Evolutionary conservation across 805 yeast species (phyloP), one percentile per base, ranked within the genome.

Genomic region (Metschnikowia vanudenii): DNA sequence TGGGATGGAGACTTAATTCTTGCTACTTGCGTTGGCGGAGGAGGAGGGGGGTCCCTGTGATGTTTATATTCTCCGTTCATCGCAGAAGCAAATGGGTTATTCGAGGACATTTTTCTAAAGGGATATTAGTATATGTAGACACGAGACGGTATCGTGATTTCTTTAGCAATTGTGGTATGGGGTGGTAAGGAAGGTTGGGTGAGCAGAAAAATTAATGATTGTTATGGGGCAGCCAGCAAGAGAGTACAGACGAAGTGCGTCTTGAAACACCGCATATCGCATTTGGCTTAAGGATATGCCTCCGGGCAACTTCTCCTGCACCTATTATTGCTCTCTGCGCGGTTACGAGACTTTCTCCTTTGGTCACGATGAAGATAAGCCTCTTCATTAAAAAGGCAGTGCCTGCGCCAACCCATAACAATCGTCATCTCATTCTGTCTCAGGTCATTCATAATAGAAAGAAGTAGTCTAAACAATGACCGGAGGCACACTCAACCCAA

Each of bases 61-160:
- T 67, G 74, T 45, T 55, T 63, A 53, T 59, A 61, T 11, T 75
- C 63, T 18, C 65, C 65, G 29, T 57, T 59, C 52, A 72, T 58
- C 19, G 80, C 77, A 35, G 78, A 69, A 10, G 79, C 75, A 56
- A 78, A 80, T 7, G 84, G 83, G 53, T 78, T 79, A 57, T 78
- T 79, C 19, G 80, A 68, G 34, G 73, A 63, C 74, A 68, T 70
- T 56, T 56, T 60, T 43, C 56, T 53, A 53, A 32, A 41, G 18
- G 12, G 13, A 16, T 8, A 44, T 49, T 49, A 49, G 53, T 49
- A 46, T 41, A 38, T 13, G 43, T 28, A 29, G 35, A 28, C 47
- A 43, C 34, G 22, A 31, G 16, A 31, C 17, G 37, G n/a, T 12
- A 14, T 14, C 16, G 17, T 12, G 17, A 8, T 16, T 14, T 17